Conservation (phyloP, 495 filamentous ascomycete species). For the Ramalina intermedia region DNA sequence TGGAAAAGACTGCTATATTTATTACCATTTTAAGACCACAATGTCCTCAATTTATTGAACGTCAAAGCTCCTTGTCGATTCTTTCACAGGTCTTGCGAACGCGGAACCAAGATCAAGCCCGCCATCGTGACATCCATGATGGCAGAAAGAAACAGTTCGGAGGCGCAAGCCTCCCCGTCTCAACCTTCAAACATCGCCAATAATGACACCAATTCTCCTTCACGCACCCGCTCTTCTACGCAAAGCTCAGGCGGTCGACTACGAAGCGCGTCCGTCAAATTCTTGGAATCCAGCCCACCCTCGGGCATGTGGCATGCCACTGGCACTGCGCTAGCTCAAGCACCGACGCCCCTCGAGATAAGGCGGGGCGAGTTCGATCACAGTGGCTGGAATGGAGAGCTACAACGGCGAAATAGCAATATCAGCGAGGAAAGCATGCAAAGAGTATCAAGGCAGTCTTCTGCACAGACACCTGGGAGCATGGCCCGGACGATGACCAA, state of each 20-base stretch:
- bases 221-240: conserved; percentile 8
- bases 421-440: conserved; percentile 14
- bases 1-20: too few relatives aligned
- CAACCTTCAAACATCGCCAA: not conserved
- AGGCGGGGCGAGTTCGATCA: conserved; percentile 24
- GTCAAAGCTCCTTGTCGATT: too few relatives aligned
- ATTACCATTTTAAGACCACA: too few relatives aligned
- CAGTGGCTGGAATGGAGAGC: conserved; percentile 25
- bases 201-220: not conserved
- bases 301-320: conserved; percentile 40
- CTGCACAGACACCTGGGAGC: conserved; percentile 11
- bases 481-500: conserved; percentile 9
- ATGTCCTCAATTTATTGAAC: too few relatives aligned
- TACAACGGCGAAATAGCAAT: conserved; percentile 17
- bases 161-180: too few relatives aligned
- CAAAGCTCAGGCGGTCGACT: conserved; percentile 15
- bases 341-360: conserved; percentile 29
- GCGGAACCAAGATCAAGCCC: too few relatives aligned
- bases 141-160: not conserved
- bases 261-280: conserved; percentile 29
- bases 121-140: not conserved
- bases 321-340: conserved; percentile 23
- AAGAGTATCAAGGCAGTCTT: conserved; percentile 11
- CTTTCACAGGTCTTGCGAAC: too few relatives aligned
- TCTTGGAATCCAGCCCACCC: conserved; percentile 33